phyloP scores from a whole-genome alignment of 2,329 filamentous ascomycete species.

The Verticillium albo-atrum region DNA sequence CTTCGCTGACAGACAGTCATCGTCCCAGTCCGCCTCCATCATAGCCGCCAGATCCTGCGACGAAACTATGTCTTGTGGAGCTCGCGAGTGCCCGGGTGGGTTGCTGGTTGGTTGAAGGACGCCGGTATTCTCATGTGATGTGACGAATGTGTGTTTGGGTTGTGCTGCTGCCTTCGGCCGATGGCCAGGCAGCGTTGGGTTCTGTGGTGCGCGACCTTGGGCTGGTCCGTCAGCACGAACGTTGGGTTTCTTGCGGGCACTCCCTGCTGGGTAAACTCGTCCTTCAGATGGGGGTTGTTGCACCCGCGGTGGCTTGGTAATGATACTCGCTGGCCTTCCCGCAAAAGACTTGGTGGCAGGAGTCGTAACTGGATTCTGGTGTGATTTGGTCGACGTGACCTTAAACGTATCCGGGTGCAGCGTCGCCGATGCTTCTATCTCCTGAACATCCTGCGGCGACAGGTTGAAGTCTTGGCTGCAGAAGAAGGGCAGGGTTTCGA shows the following conservation, averaged over 20 bases:
- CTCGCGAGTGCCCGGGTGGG: not conserved
- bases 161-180: not conserved
- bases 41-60: constrained; percentile 1
- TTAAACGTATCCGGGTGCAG: too few relatives aligned
- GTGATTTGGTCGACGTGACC: not conserved
- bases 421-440: constrained; percentile 27
- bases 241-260: not conserved
- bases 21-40: not conserved
- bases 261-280: not conserved
- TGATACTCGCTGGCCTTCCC: too few relatives aligned
- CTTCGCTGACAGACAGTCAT: not conserved
- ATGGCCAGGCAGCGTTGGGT: too few relatives aligned
- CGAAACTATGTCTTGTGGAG: constrained; percentile 3
- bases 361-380: not conserved
- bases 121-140: not conserved
- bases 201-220: not conserved
- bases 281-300: not conserved
- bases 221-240: not conserved
- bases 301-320: too few relatives aligned
- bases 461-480: constrained; percentile 41
- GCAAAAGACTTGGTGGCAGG: too few relatives aligned
- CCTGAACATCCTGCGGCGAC: constrained; percentile 42
- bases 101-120: not conserved
- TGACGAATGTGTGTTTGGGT: not conserved
- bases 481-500: constrained; percentile 23